A percentile compares a stretch with the other conserved stretches of the same genome.
phyloP scores from a whole-genome alignment of 2,329 filamentous ascomycete species.

The Aspergillus cejpii region DNA sequence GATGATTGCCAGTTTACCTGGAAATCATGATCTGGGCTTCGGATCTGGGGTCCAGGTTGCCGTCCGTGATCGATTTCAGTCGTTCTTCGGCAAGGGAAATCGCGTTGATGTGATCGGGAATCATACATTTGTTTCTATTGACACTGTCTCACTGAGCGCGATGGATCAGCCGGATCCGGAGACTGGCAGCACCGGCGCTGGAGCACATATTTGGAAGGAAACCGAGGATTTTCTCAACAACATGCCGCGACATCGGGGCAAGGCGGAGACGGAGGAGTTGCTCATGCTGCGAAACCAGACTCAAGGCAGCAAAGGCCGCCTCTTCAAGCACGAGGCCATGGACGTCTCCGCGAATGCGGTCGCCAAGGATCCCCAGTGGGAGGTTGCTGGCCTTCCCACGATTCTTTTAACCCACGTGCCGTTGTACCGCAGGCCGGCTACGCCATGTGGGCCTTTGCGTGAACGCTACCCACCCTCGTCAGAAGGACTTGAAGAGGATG shows the following conservation, averaged over 20 bases:
- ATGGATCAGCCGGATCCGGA: slow-evolving; percentile 49
- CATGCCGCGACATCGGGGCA: slow-evolving; percentile 59
- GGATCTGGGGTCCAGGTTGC: slow-evolving; percentile 73
- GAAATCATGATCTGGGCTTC: slow-evolving; percentile 93
- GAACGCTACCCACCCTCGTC: slow-evolving; percentile 73
- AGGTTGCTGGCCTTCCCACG: slow-evolving; percentile 64
- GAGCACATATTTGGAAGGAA: slow-evolving; percentile 61
- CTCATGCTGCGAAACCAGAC: slow-evolving; percentile 55
- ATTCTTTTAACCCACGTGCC: slow-evolving; percentile 88
- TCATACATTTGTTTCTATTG: slow-evolving; percentile 88
- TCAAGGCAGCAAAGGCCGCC: slow-evolving; percentile 42
- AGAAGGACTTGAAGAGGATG: slow-evolving; percentile 55
- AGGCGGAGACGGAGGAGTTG: slow-evolving; percentile 63
- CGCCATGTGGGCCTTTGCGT: slow-evolving; percentile 77
- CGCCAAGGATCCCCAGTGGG: slow-evolving; percentile 14
- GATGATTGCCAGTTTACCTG: slow-evolving; percentile 77
- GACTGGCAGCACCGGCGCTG: slow-evolving; percentile 44
- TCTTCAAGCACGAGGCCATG: slow-evolving; percentile 55
- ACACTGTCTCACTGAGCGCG: slow-evolving; percentile 81
- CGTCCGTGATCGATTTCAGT: slow-evolving; percentile 74
- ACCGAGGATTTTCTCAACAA: slow-evolving; percentile 67
- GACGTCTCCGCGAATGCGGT: slow-evolving; percentile 47
- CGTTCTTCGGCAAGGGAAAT: slow-evolving; percentile 88
- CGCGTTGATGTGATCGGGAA: slow-evolving; percentile 87
- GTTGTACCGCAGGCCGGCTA: slow-evolving; percentile 71